These are phyloP conservation scores for Diaporthe vexans DNA, from an alignment of 2,329 filamentous ascomycete species.

Conservation along the genomic window DNA sequence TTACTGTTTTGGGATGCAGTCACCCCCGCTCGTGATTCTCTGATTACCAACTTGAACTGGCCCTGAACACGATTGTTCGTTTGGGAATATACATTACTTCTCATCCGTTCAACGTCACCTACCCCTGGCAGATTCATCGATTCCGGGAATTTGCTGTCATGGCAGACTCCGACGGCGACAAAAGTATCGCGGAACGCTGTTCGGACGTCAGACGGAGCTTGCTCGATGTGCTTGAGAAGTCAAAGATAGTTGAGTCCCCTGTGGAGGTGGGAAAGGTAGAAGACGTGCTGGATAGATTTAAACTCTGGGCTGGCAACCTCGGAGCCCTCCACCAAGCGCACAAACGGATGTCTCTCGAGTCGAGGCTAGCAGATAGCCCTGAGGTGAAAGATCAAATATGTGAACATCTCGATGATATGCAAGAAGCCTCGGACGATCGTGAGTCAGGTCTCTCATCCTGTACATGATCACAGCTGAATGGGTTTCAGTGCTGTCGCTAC, in stretches of 20 bases:
- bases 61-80: too few species aligned
- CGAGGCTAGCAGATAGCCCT: neutral
- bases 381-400: neutral
- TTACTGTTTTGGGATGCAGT: neutral
- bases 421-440: neutral
- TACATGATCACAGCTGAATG: neutral
- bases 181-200: neutral
- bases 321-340: neutral
- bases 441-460: rapidly evolving
- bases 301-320: slow-evolving; percentile 7
- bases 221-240: neutral
- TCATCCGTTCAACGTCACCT: rapidly evolving
- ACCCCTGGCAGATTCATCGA: neutral
- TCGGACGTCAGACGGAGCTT: neutral
- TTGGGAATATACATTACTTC: neutral
- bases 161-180: neutral
- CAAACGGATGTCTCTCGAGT: neutral
- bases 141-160: neutral
- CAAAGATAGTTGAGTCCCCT: neutral
- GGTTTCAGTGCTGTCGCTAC: neutral
- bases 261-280: neutral
- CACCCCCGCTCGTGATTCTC: neutral
- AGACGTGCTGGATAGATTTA: neutral
- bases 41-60: too few species aligned
- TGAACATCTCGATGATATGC: slow-evolving; percentile 6